Base-by-base conservation (phyloP, 768 basidiomycete species). In the Rubroboletus satanas region DNA sequence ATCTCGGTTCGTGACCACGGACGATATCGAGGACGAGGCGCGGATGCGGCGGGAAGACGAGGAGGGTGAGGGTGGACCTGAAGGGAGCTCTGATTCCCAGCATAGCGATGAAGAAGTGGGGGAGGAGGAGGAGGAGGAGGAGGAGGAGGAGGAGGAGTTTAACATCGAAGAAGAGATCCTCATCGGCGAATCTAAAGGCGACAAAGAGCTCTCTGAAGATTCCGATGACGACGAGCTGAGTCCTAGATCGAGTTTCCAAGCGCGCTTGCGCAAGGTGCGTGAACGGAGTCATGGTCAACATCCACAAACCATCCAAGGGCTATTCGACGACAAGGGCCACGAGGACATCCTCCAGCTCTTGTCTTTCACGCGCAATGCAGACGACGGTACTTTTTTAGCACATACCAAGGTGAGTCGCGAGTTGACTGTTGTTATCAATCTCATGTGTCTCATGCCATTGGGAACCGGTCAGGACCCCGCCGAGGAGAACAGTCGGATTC, bases 1-100 rank as follows among this genome's bases (percentile, higher is more conserved):
- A 7, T 77, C 76, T 5, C 60, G 55, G 43, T 76, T 78, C 57
- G 69, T 79, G 44, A 85, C 84, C n/a, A 82, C 84, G 71, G 86
- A 84, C 62, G 88, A 91, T 69, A 62, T 89, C 21, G 78, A 73
- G 44, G 85, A 87, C 66, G 77, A 71, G 49, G 75, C 74, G 52
- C 69, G 66, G 58, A 79, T 85, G 65, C 65, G 59, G 49, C 54
- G 37, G 38, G 83, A 85, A 60, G 83, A 84, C 53, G 79, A 76
- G 28, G 73, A 75, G 1, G 72, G 54, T n/a, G 53, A 52, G 0
- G 63, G 64, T 8, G 70, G 63, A 15, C 62, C 63, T 2, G 59
- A 54, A 2, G 63, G 57, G 21, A 69, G 63, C 31, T 65, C 57
- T 12, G 59, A 45, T 52, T 68, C 71, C 0, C 71, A 71, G 26